These are phyloP conservation scores for Stagonosporopsis tanaceti DNA, from an alignment of 2,329 filamentous ascomycete genomes.

Conservation along the genomic window DNA sequence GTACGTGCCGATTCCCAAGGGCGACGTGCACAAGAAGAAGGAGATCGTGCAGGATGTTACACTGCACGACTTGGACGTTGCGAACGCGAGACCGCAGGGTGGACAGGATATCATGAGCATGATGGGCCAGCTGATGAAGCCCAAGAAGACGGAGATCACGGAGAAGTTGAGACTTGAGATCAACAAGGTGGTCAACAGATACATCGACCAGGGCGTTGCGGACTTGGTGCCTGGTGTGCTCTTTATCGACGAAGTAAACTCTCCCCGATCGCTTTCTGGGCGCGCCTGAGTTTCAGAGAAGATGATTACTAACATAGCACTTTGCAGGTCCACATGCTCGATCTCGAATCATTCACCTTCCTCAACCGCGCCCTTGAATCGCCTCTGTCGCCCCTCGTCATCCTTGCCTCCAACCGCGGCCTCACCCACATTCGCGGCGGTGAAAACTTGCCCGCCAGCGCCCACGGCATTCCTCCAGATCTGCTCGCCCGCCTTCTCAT, in stretches of 20 bases:
- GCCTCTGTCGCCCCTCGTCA: constrained; percentile 92
- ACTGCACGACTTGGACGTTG: constrained; percentile 93
- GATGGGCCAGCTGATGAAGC: constrained; percentile 99
- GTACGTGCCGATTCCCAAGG: constrained; percentile 98
- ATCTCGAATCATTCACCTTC: constrained; percentile 99
- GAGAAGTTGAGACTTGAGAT: constrained; percentile 96
- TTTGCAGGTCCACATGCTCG: constrained; percentile 95
- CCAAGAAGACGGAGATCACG: constrained; percentile 98
- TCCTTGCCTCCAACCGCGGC: constrained; percentile 95
- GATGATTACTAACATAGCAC: background rate
- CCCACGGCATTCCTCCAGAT: constrained; percentile 93
- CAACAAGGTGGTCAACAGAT: constrained; percentile 99
- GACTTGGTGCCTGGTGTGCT: constrained; percentile 97
- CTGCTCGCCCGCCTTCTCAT: constrained; percentile 94
- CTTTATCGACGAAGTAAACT: constrained; percentile 92
- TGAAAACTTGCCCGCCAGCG: constrained; percentile 69
- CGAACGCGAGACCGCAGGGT: constrained; percentile 92
- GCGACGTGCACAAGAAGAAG: constrained; percentile 99
- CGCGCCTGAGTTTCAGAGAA: no score
- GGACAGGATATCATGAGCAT: constrained; percentile 99
- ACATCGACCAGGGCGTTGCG: constrained; percentile 97
- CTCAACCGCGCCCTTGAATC: constrained; percentile 98
- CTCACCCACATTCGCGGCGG: constrained; percentile 90
- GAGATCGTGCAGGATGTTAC: constrained; percentile 99
- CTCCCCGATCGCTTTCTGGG: constrained; percentile 20